Evolutionary conservation across 768 basidiomycete species (phyloP).

Genomic region (Candolleomyces eurysporus): DNA sequence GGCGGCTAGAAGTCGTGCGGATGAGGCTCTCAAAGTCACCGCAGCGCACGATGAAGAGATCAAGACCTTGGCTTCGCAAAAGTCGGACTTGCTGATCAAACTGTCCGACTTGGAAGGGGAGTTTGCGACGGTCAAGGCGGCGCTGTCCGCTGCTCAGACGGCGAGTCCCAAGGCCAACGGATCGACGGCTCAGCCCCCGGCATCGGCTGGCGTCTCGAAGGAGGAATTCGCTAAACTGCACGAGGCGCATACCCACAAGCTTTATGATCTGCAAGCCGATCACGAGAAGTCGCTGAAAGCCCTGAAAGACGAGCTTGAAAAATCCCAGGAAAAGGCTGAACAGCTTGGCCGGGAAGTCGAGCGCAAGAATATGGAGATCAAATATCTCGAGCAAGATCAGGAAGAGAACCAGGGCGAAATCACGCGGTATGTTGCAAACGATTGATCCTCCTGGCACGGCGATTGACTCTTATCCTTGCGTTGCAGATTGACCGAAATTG

Average conservation of each 20-base stretch:
- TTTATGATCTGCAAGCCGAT: slow-evolving; percentile 69
- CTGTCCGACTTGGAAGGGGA: slow-evolving; percentile 81
- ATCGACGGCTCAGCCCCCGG: slow-evolving; percentile 21
- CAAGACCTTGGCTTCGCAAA: slow-evolving; percentile 51
- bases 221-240: slow-evolving; percentile 78
- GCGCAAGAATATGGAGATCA: slow-evolving; percentile 79
- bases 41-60: slow-evolving; percentile 62
- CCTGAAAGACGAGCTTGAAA: slow-evolving; percentile 57
- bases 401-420: slow-evolving; percentile 76
- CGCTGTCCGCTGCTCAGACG: slow-evolving; percentile 49
- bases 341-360: slow-evolving; percentile 60
- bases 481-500: slow-evolving; percentile 5
- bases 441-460: background rate
- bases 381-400: slow-evolving; percentile 75
- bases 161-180: slow-evolving; percentile 58
- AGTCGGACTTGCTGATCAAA: slow-evolving; percentile 56
- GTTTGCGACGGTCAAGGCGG: slow-evolving; percentile 60
- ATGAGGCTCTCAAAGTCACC: slow-evolving; percentile 66
- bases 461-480: background rate
- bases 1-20: slow-evolving; percentile 63
- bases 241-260: slow-evolving; percentile 81
- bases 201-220: slow-evolving; percentile 57
- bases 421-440: slow-evolving; percentile 63
- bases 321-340: slow-evolving; percentile 43
- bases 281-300: slow-evolving; percentile 57